Evolutionary conservation across 2,329 filamentous ascomycete species (phyloP), one percentile per base, ranked within the genome.

Genomic region (Chalaropsis thielavioides): DNA sequence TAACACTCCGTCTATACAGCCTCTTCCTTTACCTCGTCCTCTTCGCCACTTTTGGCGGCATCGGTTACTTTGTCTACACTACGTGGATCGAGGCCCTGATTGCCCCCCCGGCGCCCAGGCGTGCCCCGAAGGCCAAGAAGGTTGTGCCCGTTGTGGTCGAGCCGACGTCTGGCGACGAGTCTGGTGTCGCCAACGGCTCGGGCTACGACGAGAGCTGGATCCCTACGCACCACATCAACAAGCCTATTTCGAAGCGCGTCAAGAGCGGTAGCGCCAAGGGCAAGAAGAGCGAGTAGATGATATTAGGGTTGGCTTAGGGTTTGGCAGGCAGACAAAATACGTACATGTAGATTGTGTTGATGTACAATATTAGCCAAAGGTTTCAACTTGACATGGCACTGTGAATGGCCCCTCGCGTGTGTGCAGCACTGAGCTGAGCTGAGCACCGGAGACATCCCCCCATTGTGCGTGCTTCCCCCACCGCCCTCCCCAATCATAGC

Each of bases 1-100:
- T 61, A 22, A 62, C n/a, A n/a, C 4, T 0, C 0, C 2, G 0
- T 3, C 31, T 35, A 35, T 17, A 35, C 51, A 97, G 94, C 74
- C 90, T 97, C 78, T 99, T 99, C 85, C 85, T 99, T 68, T 97
- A 97, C 81, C 81, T 96, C 74, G 86, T 97, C 80, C 88, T 99
- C 71, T 80, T 87, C 64, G 86, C 82, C 68, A 83, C 81, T 68
- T 95, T 95, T 74, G 84, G 78, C 69, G 91, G 88, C 68, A 90
- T 87, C 64, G 83, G 88, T 74, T 96, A 92, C 84, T 96, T 96
- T 77, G 90, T 96, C 78, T 99, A 99, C 84, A 94, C 88, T 80
- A 95, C 92, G 72, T 97, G 92, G 91, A 88, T 99, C 77, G 89
- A 91, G 72, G 87, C 91, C 15, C 88, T 99, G 74, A 96, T 97